Evolutionary conservation across 768 basidiomycete species (phyloP).

Genomic region (Xerocomellus chrysenteron): DNA sequence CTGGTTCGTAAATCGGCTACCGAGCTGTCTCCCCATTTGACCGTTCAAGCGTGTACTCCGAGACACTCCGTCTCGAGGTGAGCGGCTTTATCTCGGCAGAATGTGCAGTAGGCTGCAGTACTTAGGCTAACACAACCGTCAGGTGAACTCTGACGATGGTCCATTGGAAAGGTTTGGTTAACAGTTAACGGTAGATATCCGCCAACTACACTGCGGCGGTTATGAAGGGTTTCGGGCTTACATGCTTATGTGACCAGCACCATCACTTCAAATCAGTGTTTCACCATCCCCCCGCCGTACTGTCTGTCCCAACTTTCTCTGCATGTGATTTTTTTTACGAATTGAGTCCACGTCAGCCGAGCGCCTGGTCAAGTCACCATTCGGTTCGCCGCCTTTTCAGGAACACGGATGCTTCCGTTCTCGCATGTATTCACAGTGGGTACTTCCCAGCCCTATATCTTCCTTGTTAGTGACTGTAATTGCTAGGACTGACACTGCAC

Average conservation of each 20-base stretch:
- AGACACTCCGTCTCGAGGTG: neutral
- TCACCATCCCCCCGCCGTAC: neutral
- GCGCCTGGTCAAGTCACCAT: neutral
- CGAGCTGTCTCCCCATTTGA: neutral
- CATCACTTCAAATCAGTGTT: neutral
- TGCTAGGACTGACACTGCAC: neutral
- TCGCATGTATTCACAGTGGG: neutral
- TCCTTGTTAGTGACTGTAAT: neutral
- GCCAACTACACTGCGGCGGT: neutral
- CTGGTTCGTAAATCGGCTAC: neutral
- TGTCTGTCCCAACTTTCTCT: neutral
- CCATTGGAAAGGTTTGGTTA: too few relatives aligned
- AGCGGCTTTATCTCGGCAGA: neutral
- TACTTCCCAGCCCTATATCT: neutral
- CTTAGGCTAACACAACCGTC: too few relatives aligned
- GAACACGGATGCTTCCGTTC: neutral
- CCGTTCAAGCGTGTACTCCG: neutral
- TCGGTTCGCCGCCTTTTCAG: neutral
- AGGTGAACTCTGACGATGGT: too few relatives aligned
- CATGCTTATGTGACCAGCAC: neutral
- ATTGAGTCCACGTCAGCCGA: neutral
- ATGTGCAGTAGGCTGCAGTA: neutral
- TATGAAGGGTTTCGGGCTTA: neutral
- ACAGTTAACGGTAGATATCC: too few relatives aligned
- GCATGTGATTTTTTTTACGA: neutral